These are phyloP conservation scores for Tulasnella sp. DNA, from an alignment of 768 basidiomycete species.

Conservation along the genomic window DNA sequence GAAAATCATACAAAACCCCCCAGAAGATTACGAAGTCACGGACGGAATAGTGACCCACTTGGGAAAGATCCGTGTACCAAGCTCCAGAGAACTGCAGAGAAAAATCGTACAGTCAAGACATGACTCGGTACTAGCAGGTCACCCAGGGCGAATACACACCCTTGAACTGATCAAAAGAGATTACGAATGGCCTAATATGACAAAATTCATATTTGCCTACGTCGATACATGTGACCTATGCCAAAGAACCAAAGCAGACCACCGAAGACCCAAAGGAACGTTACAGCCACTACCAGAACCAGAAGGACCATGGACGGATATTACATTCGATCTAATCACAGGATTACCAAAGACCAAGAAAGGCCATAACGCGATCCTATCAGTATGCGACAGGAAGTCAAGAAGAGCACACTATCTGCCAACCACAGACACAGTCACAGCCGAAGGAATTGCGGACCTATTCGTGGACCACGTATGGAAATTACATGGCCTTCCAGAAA, in stretches of 20 bases:
- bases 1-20: no score
- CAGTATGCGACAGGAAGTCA: not conserved
- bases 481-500: not conserved
- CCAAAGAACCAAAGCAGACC: not conserved
- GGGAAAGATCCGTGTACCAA: not conserved
- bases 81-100: not conserved
- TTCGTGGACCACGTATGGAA: not conserved
- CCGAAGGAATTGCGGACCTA: not conserved
- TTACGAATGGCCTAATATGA: constrained; percentile 4
- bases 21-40: no score
- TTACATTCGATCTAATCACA: not conserved
- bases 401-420: not conserved
- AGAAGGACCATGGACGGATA: not conserved
- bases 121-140: not conserved
- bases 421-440: not conserved
- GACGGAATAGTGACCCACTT: not conserved
- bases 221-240: not conserved
- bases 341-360: not conserved
- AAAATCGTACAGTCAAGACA: not conserved
- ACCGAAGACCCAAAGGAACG: not conserved
- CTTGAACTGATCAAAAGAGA: not conserved
- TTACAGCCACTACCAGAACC: not conserved
- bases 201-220: not conserved
- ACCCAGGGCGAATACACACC: not conserved
- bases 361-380: not conserved